These are phyloP conservation scores for Blepharisma stoltei DNA, from an alignment of 73 alveolate species.

Conservation along the genomic window DNA sequence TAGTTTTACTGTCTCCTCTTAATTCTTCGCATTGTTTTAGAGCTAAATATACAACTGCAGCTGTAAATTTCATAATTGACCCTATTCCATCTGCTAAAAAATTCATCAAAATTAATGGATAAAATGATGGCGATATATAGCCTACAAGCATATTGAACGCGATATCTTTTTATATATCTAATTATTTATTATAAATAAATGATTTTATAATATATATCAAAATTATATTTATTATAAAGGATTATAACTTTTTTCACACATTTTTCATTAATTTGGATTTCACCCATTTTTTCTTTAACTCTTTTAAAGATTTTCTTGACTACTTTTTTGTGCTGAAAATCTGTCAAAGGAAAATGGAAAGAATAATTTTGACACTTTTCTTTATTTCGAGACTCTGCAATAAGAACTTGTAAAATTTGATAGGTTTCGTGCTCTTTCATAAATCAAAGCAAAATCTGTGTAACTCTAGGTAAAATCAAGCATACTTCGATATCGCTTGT, in stretches of 20 bases:
- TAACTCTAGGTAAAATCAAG: background rate
- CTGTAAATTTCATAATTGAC: too few species aligned
- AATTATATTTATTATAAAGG: too few species aligned
- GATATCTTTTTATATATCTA: too few species aligned
- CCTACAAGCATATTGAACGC: background rate
- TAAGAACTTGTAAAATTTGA: background rate
- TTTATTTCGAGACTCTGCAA: background rate
- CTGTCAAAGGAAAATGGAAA: background rate
- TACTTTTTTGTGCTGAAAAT: background rate
- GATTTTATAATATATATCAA: too few species aligned
- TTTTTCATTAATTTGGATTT: background rate
- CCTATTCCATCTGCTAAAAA: slow-evolving; percentile 7
- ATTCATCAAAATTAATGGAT: background rate
- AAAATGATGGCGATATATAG: slow-evolving; percentile 8
- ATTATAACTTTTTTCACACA: background rate
- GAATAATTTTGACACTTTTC: background rate
- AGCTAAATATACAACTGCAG: too few species aligned
- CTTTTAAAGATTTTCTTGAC: background rate
- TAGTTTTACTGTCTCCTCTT: too few species aligned
- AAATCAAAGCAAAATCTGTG: background rate
- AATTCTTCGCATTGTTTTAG: too few species aligned
- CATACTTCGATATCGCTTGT: background rate
- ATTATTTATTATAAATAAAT: too few species aligned
- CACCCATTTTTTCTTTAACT: background rate
- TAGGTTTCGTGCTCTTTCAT: background rate